These are phyloP conservation scores for Physaria fendleri DNA, from an alignment of 345 rosid species.

Conservation along the genomic window DNA sequence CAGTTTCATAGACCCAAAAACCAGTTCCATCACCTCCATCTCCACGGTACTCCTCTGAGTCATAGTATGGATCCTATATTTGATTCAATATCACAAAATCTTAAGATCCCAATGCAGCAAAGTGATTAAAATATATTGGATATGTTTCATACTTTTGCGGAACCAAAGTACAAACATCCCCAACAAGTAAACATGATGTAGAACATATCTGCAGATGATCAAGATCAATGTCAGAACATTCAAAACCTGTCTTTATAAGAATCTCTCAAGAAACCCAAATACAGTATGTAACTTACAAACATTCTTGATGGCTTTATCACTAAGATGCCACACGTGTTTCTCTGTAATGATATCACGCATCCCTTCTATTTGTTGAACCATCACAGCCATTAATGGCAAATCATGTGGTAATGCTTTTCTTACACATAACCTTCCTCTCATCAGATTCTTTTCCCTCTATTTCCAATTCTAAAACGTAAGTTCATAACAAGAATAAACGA, in stretches of 20 bases:
- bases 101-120: background rate
- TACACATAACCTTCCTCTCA: conserved; percentile 29
- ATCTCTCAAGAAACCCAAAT: background rate
- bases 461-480: background rate
- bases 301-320: conserved; percentile 71
- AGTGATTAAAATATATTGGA: background rate
- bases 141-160: conserved; percentile 50
- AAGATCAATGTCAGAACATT: background rate
- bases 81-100: background rate
- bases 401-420: conserved; percentile 58
- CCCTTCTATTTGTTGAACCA: conserved; percentile 70
- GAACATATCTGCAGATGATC: conserved; percentile 49
- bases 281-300: conserved; percentile 51
- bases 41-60: conserved; percentile 68
- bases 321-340: conserved; percentile 77
- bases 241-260: background rate
- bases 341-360: conserved; percentile 56
- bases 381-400: conserved; percentile 74
- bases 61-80: conserved; percentile 82
- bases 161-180: conserved; percentile 83
- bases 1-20: conserved; percentile 83
- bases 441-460: conserved; percentile 23
- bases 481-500: background rate
- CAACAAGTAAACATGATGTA: conserved; percentile 89
- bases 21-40: conserved; percentile 97